These are phyloP conservation scores for Lactifluus echinatus DNA, from an alignment of 768 basidiomycete species.

Conservation along the genomic window DNA sequence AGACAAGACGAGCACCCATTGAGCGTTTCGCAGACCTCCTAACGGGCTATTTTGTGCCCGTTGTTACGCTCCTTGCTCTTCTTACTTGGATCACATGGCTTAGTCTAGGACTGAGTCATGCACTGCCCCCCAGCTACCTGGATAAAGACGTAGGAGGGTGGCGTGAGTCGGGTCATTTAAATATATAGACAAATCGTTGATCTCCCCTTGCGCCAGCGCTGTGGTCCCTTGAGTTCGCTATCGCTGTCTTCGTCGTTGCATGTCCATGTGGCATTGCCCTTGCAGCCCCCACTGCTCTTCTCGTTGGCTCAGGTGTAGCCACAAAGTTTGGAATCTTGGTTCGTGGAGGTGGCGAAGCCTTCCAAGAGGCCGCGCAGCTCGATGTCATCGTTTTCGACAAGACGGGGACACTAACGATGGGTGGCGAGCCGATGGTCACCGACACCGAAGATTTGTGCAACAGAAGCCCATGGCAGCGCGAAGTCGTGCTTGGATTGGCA, in stretches of 20 bases:
- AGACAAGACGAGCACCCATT: constrained; percentile 64
- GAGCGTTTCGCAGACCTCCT: constrained; percentile 67
- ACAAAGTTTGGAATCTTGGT: constrained; percentile 74
- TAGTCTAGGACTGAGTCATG: constrained; percentile 45
- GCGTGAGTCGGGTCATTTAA: constrained; percentile 37
- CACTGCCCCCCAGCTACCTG: constrained; percentile 46
- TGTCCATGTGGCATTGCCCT: constrained; percentile 84
- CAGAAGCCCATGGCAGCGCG: constrained; percentile 27
- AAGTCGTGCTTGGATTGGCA: constrained; percentile 43
- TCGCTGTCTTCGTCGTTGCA: constrained; percentile 75
- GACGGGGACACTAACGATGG: constrained; percentile 74
- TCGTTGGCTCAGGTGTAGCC: constrained; percentile 75
- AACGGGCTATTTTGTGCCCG: constrained; percentile 74
- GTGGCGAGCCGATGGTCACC: constrained; percentile 54
- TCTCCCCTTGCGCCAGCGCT: constrained; percentile 34
- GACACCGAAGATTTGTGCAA: constrained; percentile 34
- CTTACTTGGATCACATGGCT: constrained; percentile 71
- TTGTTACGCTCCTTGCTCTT: constrained; percentile 63
- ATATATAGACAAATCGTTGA: background rate
- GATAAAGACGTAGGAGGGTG: constrained; percentile 49
- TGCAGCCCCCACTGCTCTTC: constrained; percentile 77
- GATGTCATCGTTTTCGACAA: constrained; percentile 78
- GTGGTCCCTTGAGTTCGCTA: constrained; percentile 76
- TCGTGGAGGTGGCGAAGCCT: constrained; percentile 80
- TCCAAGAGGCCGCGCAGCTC: constrained; percentile 70